These are phyloP conservation scores for Penicillium sp. DNA, from an alignment of 2,329 filamentous ascomycete genomes.

Conservation along the genomic window DNA sequence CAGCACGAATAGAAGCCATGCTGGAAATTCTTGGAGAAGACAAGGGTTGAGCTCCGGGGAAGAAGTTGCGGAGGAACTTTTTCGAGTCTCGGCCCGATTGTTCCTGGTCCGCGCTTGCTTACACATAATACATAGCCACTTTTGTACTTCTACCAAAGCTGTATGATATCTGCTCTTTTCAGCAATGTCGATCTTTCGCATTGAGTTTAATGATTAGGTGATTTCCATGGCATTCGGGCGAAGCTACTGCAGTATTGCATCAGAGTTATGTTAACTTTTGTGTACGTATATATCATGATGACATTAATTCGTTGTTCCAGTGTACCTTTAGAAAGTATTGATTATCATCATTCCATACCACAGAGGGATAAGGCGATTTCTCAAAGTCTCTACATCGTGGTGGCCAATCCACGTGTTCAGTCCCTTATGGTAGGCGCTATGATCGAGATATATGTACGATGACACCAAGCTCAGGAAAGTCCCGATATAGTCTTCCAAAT, in stretches of 20 bases:
- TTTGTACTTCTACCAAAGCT: not conserved
- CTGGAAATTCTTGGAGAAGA: not conserved
- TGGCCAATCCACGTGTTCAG: not conserved
- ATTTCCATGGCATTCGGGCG: not conserved
- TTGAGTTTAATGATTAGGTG: not conserved
- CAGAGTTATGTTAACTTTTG: not conserved
- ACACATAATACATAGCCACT: not conserved
- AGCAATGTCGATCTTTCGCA: not conserved
- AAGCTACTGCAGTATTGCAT: constrained; percentile 14
- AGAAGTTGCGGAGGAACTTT: constrained; percentile 18
- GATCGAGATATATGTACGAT: constrained; percentile 10
- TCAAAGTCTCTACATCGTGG: too few species aligned
- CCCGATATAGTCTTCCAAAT: too few species aligned
- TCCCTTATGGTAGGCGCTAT: not conserved
- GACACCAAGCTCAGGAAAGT: constrained; percentile 1
- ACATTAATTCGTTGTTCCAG: not conserved
- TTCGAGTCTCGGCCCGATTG: constrained; percentile 23
- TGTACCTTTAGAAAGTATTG: too few species aligned
- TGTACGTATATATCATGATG: not conserved
- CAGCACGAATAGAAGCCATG: constrained; percentile 27
- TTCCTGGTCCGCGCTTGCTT: not conserved
- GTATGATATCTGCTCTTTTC: not conserved
- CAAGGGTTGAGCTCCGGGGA: constrained; percentile 1
- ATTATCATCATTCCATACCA: too few species aligned
- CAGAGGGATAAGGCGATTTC: too few species aligned